Base-by-base conservation (phyloP, 2,329 filamentous ascomycete genomes). In the Chrysosporium queenslandicum region DNA sequence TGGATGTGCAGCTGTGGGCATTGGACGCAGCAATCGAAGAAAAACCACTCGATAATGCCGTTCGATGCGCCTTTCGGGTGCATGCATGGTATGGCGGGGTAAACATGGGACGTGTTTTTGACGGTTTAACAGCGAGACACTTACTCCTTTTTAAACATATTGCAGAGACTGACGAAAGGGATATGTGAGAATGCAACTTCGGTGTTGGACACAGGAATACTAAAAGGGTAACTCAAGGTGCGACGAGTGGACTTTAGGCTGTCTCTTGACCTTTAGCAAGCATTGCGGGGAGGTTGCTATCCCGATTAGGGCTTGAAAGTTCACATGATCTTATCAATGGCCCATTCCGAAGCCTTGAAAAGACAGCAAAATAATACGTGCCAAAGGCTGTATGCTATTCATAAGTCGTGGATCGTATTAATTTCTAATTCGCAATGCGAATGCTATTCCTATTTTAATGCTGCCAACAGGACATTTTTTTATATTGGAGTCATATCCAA, bases 81-180 rank as follows among this genome's bases (percentile, higher is more conserved):
- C 8, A 16, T 29, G 27, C 16, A 23, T 5, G 14, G 25, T 11
- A 52, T 52, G 43, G 46, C 21, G 37, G 51, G 37, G 39, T 52
- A 23, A n/a, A 32, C 27, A 37, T 37, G 16, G 16, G 2, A 18
- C 20, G 14, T 27, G 41, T 9, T 37, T 11, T 29, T 25, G 25
- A 32, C 25, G 29, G 7, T n/a, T 27, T 4, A 40, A 23, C n/a
- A 7, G 20, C 23, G 72, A 16, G 11, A 36, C 27, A 47, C 79
- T 66, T 71, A 92, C 88, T 94, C 87, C 77, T 92, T 94, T 68
- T 94, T 94, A 69, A 94, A 94, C 88, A 94, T 94, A 57, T 65
- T 81, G 4, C 2, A 14, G 25, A 37, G 14, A 30, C 12, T 18
- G 4, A 20, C 4, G 6, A 11, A 20, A 7, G 4, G 21, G 23